Evolutionary conservation across 2,329 filamentous ascomycete species (phyloP).

Genomic region (Arthrobotrys sphaeroides): DNA sequence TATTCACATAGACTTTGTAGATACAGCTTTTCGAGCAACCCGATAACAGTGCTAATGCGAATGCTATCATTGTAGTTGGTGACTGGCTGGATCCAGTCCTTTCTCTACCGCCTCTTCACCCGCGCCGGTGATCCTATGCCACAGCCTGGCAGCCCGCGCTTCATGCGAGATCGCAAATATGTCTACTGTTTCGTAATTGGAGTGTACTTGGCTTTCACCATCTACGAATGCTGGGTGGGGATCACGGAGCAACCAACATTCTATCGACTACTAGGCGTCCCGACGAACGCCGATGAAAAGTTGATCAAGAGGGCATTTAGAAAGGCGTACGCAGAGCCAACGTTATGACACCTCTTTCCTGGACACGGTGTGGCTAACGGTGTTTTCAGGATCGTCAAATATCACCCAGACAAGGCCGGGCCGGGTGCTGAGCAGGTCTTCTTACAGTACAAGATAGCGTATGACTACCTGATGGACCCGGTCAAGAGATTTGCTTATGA

Average conservation of each 20-base stretch:
- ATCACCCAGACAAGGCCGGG: constrained; percentile 83
- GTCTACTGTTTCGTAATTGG: constrained; percentile 86
- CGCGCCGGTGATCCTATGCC: constrained; percentile 87
- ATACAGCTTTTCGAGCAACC: neutral
- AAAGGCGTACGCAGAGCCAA: constrained; percentile 65
- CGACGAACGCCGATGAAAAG: constrained; percentile 74
- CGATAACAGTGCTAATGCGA: constrained; percentile 1
- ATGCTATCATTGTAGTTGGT: constrained; percentile 69
- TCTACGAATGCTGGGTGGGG: constrained; percentile 89
- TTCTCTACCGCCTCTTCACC: constrained; percentile 88
- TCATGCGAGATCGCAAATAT: constrained; percentile 76
- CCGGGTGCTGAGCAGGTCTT: constrained; percentile 69
- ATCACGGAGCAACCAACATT: constrained; percentile 77
- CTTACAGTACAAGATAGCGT: constrained; percentile 81
- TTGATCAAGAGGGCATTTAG: constrained; percentile 87
- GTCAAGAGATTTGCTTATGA: constrained; percentile 87
- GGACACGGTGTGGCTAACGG: constrained; percentile 65
- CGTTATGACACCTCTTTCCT: neutral
- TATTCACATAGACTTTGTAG: neutral
- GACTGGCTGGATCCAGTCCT: constrained; percentile 77
- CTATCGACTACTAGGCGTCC: constrained; percentile 79
- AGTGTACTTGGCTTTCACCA: constrained; percentile 72
- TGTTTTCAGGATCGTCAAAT: constrained; percentile 46
- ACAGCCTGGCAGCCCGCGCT: constrained; percentile 73
- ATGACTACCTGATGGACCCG: constrained; percentile 82